Evolutionary conservation across 73 alveolate genomes (phyloP).

Genomic region (Uronychia setigera): DNA sequence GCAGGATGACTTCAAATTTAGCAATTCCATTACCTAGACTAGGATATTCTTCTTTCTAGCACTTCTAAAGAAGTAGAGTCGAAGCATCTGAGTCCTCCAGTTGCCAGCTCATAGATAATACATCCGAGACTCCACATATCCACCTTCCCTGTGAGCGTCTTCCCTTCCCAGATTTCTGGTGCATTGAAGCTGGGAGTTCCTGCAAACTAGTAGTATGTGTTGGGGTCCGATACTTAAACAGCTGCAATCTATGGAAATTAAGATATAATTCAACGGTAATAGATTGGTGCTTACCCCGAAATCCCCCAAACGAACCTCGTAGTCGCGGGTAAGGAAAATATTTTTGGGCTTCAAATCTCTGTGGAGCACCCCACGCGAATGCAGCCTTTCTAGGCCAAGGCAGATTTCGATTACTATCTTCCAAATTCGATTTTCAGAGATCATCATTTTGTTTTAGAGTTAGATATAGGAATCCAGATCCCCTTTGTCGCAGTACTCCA

Average conservation of each 20-base stretch:
- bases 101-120: constrained; percentile 3
- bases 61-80: neutral
- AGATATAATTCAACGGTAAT: too few relatives aligned
- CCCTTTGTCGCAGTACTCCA: constrained; percentile 90
- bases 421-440: constrained; percentile 36
- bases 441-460: constrained; percentile 73
- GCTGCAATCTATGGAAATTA: neutral
- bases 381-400: constrained; percentile 79
- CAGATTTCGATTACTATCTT: neutral
- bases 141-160: neutral
- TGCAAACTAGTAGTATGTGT: neutral
- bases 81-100: neutral
- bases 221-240: neutral
- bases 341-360: constrained; percentile 89
- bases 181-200: constrained; percentile 35
- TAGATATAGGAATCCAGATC: constrained; percentile 72
- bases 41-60: neutral
- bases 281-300: constrained; percentile 75
- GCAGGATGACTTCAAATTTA: neutral
- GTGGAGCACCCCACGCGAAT: constrained; percentile 80
- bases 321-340: constrained; percentile 73
- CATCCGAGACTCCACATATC: constrained; percentile 33
- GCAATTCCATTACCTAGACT: neutral
- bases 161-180: constrained; percentile 7
- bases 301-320: constrained; percentile 85